Percentiles rank a stretch among this genome's conserved stretches.
phyloP scores from a whole-genome alignment of 2,329 filamentous ascomycete species.

The Thermothelomyces thermophilus region DNA sequence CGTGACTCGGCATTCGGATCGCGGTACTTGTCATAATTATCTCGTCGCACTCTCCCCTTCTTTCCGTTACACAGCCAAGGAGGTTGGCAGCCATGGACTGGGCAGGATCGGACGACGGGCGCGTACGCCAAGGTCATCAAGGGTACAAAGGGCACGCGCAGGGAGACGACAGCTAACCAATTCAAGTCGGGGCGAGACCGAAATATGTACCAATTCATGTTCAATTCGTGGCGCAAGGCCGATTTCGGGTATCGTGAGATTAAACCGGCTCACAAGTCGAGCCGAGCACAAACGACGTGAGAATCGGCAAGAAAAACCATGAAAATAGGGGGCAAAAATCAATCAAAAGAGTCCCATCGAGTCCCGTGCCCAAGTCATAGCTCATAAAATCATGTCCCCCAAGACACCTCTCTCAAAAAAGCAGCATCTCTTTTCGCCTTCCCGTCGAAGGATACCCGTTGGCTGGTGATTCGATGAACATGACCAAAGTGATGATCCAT shows the following conservation, averaged over 20 bases:
- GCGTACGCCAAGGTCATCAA: too few relatives aligned
- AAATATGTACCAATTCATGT: conserved; percentile 8
- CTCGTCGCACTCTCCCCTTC: too few relatives aligned
- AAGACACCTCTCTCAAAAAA: not conserved
- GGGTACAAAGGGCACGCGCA: too few relatives aligned
- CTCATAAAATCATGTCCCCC: not conserved
- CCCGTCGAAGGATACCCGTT: too few relatives aligned
- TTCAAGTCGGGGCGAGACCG: not conserved
- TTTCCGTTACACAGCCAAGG: too few relatives aligned
- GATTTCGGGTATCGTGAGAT: conserved; percentile 17
- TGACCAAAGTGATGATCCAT: not conserved
- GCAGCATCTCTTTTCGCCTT: not conserved
- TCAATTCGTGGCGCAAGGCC: conserved; percentile 10
- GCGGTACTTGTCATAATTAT: too few relatives aligned
- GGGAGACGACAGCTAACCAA: not conserved
- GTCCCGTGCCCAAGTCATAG: not conserved
- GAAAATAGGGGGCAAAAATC: not conserved
- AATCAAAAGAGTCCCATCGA: not conserved
- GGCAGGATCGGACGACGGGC: too few relatives aligned
- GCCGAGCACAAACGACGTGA: not conserved
- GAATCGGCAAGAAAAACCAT: not conserved
- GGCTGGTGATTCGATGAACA: too few relatives aligned
- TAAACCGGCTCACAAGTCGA: conserved; percentile 2
- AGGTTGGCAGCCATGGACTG: too few relatives aligned
- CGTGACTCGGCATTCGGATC: too few relatives aligned